phyloP scores from a whole-genome alignment of 2,329 filamentous ascomycete species.

The Blastomyces parvus region DNA sequence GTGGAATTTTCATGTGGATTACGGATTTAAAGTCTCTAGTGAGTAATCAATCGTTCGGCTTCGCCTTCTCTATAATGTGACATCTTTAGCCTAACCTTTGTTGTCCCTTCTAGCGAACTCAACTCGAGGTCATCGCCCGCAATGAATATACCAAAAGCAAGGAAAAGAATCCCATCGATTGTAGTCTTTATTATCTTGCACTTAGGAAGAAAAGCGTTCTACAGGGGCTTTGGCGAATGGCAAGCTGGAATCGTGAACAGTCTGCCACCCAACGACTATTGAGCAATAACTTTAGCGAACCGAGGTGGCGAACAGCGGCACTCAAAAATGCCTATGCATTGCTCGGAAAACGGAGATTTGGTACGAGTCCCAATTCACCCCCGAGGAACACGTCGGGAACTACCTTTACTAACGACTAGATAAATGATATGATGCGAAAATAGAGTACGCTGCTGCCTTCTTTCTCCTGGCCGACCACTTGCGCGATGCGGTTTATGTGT shows the following conservation, averaged over 20 bases:
- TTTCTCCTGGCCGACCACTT: constrained; percentile 83
- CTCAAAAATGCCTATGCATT: constrained; percentile 95
- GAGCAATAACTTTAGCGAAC: constrained; percentile 81
- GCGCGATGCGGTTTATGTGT: constrained; percentile 75
- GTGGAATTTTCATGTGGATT: constrained; percentile 93
- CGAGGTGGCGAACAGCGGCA: constrained; percentile 78
- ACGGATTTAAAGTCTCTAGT: constrained; percentile 67
- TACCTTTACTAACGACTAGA: constrained; percentile 11
- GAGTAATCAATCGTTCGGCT: constrained; percentile 28
- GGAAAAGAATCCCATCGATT: constrained; percentile 80
- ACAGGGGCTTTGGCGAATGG: constrained; percentile 89
- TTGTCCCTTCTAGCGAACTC: constrained; percentile 47
- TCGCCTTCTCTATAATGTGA: neutral
- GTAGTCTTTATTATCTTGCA: constrained; percentile 83
- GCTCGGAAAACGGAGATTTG: constrained; percentile 79
- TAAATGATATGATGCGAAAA: neutral
- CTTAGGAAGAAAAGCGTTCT: constrained; percentile 84
- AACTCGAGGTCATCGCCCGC: constrained; percentile 83
- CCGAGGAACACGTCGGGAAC: neutral
- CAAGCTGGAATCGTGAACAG: constrained; percentile 80
- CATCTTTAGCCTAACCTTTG: constrained; percentile 14
- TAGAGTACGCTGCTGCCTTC: constrained; percentile 90
- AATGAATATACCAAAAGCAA: constrained; percentile 89
- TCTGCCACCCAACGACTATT: constrained; percentile 66
- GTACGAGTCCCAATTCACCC: constrained; percentile 39